Evolutionary conservation across 495 filamentous ascomycete species (phyloP), one percentile per base, ranked within the genome.

Genomic region (Annulohypoxylon bovei): DNA sequence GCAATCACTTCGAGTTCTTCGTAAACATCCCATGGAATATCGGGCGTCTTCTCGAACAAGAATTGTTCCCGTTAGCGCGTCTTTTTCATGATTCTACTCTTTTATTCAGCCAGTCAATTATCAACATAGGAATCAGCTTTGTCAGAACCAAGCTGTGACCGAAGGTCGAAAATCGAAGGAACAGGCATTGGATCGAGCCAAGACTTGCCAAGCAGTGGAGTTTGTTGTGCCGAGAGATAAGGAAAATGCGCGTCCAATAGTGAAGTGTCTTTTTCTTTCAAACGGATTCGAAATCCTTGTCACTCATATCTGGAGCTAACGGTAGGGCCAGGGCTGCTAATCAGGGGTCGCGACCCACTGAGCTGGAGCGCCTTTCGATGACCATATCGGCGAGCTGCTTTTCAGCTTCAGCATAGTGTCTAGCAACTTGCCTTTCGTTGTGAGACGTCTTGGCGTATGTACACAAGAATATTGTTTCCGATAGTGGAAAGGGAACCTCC

Each of bases 161-260:
- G 57, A 63, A 52, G 58, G n/a, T 63, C 32, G 57, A 63, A 52
- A 52, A 11, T 63, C 32, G 39, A 63, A 58, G 52, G 53, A 61
- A 50, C 37, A 64, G 52, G 60, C 20, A 49, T 71, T 47, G 54
- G 47, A 68, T 65, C 54, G 61, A 57, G 70, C 70, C 65, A 72
- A 72, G 70, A 6, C 40, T 14, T 28, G 65, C 70, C 65, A 72
- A 72, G 61, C 18, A 50, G 55, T 52, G 55, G 68, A 71, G 62
- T 44, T 35, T 33, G 33, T 20, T 20, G 28, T 44, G 70, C 70
- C 70, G 65, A 72, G 70, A 72, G 70, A 72, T 72, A 72, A 72
- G 70, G 70, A 62, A 50, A 65, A 53, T 14, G 14, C 25, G 3
- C 23, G 35, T 18, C 70, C 70, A 72, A 72, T 72, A 49, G 53